Percentiles rank a stretch among this genome's conserved stretches.
phyloP scores from a whole-genome alignment of 164 flowering plant genomes.

The Vitis cinerea region DNA sequence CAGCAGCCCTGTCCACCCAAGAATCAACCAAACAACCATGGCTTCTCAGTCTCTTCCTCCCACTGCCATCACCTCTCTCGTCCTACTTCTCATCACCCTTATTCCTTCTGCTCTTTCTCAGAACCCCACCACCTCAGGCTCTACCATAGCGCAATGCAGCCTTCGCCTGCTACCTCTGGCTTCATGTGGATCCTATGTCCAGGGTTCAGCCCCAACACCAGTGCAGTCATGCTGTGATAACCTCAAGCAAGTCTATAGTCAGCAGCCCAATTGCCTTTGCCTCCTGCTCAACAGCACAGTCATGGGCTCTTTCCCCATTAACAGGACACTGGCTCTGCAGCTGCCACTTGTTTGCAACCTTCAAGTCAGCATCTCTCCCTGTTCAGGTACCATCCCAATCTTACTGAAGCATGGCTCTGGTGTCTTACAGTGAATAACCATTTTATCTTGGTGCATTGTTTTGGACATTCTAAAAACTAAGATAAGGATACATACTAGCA shows the following conservation, averaged over 20 bases:
- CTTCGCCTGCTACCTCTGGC: slow-evolving; percentile 40
- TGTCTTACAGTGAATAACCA: not conserved
- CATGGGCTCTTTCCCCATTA: slow-evolving; percentile 44
- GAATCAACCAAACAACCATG: not conserved
- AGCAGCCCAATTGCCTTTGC: slow-evolving; percentile 61
- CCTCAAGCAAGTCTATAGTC: slow-evolving; percentile 38
- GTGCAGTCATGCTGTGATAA: slow-evolving; percentile 51
- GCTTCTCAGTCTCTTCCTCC: slow-evolving; percentile 10
- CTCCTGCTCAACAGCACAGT: slow-evolving; percentile 44
- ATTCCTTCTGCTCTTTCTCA: slow-evolving; percentile 22
- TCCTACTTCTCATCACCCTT: slow-evolving; percentile 12
- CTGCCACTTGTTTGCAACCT: slow-evolving; percentile 62
- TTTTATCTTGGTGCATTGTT: not conserved
- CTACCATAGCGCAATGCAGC: slow-evolving; percentile 40
- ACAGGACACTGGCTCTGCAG: slow-evolving; percentile 57
- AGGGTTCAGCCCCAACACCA: slow-evolving; percentile 45
- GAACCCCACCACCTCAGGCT: slow-evolving; percentile 17
- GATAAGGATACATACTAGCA: not conserved
- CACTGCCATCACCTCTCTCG: slow-evolving; percentile 2
- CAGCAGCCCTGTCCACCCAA: not conserved
- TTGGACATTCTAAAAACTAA: too few relatives aligned
- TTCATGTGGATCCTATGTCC: slow-evolving; percentile 68
- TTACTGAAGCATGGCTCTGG: not conserved
- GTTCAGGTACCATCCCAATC: slow-evolving; percentile 45
- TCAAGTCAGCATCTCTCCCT: slow-evolving; percentile 26